A percentile compares a stretch with the other conserved stretches of the same genome.
Evolutionary conservation across 805 yeast genomes (phyloP).

Genomic region (Blastobotrys chiropterorum): DNA sequence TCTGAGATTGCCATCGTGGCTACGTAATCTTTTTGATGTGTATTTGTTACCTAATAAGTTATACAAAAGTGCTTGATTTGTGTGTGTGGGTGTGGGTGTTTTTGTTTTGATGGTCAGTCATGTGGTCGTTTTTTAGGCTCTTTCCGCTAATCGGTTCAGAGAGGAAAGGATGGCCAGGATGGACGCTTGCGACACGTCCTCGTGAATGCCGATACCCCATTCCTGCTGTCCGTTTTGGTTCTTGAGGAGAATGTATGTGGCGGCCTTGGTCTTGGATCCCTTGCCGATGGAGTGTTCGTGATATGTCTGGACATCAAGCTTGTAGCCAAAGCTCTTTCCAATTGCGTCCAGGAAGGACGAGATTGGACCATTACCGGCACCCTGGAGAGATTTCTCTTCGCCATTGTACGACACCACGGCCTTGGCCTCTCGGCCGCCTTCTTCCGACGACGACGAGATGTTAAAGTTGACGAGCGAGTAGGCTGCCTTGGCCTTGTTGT

Average conservation of each 20-base stretch:
- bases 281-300: constrained; percentile 76
- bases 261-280: constrained; percentile 68
- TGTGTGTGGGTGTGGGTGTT: neutral
- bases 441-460: constrained; percentile 28
- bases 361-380: constrained; percentile 78
- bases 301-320: constrained; percentile 60
- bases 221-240: constrained; percentile 37
- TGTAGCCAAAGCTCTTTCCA: constrained; percentile 40
- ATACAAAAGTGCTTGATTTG: neutral
- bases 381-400: constrained; percentile 37
- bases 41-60: neutral
- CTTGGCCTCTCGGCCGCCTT: constrained; percentile 39
- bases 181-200: constrained; percentile 84
- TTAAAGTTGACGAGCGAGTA: constrained; percentile 43
- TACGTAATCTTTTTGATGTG: neutral
- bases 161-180: constrained; percentile 43
- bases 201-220: constrained; percentile 94
- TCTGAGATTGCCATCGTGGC: neutral
- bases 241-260: constrained; percentile 62
- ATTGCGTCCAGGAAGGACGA: constrained; percentile 68
- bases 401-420: constrained; percentile 48
- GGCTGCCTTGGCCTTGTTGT: constrained; percentile 18
- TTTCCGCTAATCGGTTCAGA: constrained; percentile 27
- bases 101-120: neutral
- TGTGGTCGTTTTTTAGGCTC: constrained; percentile 1